Evolutionary conservation across 345 rosid species (phyloP), one percentile per base, ranked within the genome.

Genomic region (Pugionium cornutum): DNA sequence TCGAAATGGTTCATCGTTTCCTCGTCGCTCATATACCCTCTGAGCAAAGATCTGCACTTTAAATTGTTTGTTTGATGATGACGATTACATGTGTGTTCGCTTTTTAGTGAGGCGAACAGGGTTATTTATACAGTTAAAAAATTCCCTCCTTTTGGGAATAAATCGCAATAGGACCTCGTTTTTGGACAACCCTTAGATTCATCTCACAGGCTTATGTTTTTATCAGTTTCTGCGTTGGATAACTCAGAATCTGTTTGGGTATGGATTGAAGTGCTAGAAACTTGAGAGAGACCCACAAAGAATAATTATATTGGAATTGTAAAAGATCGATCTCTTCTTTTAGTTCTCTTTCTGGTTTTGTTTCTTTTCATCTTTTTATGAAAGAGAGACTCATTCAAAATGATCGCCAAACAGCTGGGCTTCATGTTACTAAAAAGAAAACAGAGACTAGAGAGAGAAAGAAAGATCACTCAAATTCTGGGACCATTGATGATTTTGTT

Each of bases 1-100:
- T 87, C 64, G 98, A 91, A 83, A 91, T 83, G 98, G 83, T 88
- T 67, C 94, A 84, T 66, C 78, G 87, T 32, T 88, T 83, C 75
- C 82, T 91, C 9, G 86, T 89, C 36, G 61, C 80, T 6, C 75
- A 55, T 40, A 69, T 43, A 40, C 84, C 89, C 61, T 79, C 96
- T 26, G 83, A 83, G 70, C 73, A 80, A 67, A 86, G 70, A 68
- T 74, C 72, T 44, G 52, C 58, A 43, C 76, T 58, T 58, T 66
- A 55, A 11, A 50, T 62, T 28, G 33, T 5, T 11, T 42, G 7
- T 31, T 49, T 48, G 64, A 64, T 56, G 75, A 71, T 33, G 75
- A 71, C 53, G 76, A 72, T 37, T 18, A 72, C 47, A 48, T 49
- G 58, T 42, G 43, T 48, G 57, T 18, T 18, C 18, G 44, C 26